These are phyloP conservation scores for Porcisia deanei DNA, from an alignment of 208 protist species.

Conservation along the genomic window DNA sequence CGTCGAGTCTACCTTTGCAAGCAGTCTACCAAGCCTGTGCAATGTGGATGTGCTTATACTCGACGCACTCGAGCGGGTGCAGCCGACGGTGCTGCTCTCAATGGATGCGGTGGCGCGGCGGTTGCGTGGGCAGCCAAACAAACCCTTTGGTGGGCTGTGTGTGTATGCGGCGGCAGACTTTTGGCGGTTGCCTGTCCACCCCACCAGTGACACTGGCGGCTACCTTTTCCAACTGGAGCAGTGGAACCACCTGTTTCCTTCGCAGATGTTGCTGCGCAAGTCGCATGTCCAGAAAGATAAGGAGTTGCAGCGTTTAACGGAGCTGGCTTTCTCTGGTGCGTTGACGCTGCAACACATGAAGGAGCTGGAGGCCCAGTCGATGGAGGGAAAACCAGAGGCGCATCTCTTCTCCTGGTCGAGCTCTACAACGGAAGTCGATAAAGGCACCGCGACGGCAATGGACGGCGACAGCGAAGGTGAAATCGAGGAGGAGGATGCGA, in stretches of 20 bases:
- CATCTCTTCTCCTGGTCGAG: constrained; percentile 32
- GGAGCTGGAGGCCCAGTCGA: constrained; percentile 58
- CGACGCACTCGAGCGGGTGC: constrained; percentile 71
- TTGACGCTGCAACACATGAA: constrained; percentile 66
- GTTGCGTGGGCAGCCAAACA: constrained; percentile 35
- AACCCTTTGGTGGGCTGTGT: constrained; percentile 82
- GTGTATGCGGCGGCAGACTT: constrained; percentile 87
- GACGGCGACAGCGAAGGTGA: constrained; percentile 20
- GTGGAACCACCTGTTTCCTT: constrained; percentile 75
- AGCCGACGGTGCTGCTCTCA: constrained; percentile 53
- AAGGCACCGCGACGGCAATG: constrained; percentile 3
- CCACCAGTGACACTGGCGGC: constrained; percentile 78
- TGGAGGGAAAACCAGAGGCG: constrained; percentile 40
- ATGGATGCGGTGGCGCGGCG: constrained; percentile 82
- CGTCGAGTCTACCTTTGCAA: constrained; percentile 69
- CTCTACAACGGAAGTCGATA: constrained; percentile 17
- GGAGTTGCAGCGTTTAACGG: constrained; percentile 53
- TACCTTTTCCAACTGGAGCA: constrained; percentile 80
- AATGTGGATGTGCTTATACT: constrained; percentile 79
- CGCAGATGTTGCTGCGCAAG: constrained; percentile 60
- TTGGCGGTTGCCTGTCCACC: constrained; percentile 79
- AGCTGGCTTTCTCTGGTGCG: constrained; percentile 63
- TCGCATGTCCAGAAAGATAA: constrained; percentile 49
- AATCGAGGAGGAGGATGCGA: constrained; percentile 13
- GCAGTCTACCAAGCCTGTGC: constrained; percentile 63